A percentile compares a stretch with the other conserved stretches of the same genome.
These are phyloP conservation scores for Lentinula boryana DNA, from an alignment of 768 basidiomycete species.

Conservation along the genomic window DNA sequence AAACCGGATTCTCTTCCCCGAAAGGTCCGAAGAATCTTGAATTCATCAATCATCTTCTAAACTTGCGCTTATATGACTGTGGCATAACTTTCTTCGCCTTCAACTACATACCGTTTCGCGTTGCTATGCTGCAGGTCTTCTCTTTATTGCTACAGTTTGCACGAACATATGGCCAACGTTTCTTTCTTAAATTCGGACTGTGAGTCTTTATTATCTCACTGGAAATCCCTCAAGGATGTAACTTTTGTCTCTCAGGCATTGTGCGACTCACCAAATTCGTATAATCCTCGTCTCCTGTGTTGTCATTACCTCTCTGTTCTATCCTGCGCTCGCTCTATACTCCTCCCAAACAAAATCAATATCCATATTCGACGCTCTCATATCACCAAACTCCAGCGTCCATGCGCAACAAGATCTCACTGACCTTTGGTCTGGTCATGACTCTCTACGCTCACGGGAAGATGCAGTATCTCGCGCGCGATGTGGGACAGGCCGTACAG, in stretches of 20 bases:
- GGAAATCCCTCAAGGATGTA: conserved; percentile 4
- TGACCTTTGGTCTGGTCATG: conserved; percentile 65
- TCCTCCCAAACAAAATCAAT: conserved; percentile 62
- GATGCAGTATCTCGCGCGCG: conserved; percentile 69
- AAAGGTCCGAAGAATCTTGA: conserved; percentile 5
- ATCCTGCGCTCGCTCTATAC: conserved; percentile 85
- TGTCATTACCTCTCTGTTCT: conserved; percentile 85
- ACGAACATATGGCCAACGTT: conserved; percentile 37
- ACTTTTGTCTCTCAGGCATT: conserved; percentile 50
- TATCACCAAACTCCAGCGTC: conserved; percentile 47
- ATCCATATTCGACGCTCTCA: conserved; percentile 60
- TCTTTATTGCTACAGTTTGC: conserved; percentile 27
- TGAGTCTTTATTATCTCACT: conserved; percentile 33
- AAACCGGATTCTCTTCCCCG: neutral
- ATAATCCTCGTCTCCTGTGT: conserved; percentile 83
- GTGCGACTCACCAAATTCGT: conserved; percentile 85
- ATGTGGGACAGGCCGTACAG: conserved; percentile 61
- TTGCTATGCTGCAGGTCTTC: conserved; percentile 11
- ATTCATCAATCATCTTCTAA: neutral
- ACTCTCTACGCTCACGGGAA: conserved; percentile 56
- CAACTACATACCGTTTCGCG: neutral
- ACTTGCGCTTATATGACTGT: neutral
- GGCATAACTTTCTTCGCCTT: neutral
- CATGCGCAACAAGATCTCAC: conserved; percentile 58
- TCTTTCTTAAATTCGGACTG: conserved; percentile 77